Evolutionary conservation across 257 asterid species (phyloP), one percentile per base, ranked within the genome.

Genomic region (Dorcoceras hygrometricum): DNA sequence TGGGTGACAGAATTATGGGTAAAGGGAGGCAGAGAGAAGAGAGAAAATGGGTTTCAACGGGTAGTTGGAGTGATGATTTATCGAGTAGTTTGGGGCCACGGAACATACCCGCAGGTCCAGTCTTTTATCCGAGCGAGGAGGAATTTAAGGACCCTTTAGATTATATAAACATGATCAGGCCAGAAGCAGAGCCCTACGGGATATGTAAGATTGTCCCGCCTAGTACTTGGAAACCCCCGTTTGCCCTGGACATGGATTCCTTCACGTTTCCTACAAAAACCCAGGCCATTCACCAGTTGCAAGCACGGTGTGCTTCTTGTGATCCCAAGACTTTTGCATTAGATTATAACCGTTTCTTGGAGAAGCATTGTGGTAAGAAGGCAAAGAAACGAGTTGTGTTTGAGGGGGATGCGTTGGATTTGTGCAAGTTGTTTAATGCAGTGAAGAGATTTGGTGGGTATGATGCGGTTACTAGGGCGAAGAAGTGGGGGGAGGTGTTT

Each of bases 121-220:
- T 84, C 9, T 92, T 83, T 81, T 81, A 85, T 79, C 98, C 97
- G 55, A 86, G 74, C 39, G 96, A 81, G 82, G 97, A 84, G 67
- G 98, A 92, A 77, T 92, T 92, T 71, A 84, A 79, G 87, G 91
- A 92, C 79, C 97, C 97, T 75, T 75, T 92, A 63, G 95, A 83
- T 78, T 92, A 80, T 76, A 79, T 92, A 75, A 79, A 89, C 73
- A 92, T 86, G 95, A 92, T 92, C 90, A 86, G 97, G 69, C 91
- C 93, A 6, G 91, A 86, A 76, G 98, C 98, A 12, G 96, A 92
- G 83, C 89, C 89, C 56, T 92, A 86, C 74, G 98, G 98, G 75
- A 92, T 92, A 67, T 92, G 98, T 73, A 92, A 86, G 76, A 89
- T 92, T 69, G 91, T 92, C 12, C 98, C 98, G n/a, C 98, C 98